Base-by-base conservation (phyloP, 768 basidiomycete genomes). In the Zangia roseola region DNA sequence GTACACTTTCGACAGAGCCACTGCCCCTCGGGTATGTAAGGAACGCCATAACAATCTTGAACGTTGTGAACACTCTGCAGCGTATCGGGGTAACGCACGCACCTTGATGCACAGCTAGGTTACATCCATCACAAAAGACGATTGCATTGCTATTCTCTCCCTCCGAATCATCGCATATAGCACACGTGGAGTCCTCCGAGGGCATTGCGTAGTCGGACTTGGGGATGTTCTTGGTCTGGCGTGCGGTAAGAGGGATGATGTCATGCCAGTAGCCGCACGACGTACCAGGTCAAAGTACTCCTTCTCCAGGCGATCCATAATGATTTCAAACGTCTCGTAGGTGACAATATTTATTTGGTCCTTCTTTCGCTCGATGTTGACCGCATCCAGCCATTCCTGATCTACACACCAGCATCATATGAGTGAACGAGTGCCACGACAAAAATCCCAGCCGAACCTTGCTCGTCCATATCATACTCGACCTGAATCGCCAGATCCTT, bases 391-490 rank as follows among this genome's bases (percentile, higher is more conserved):
- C 97, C 97, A 99, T 68, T 92, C 89, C 69, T 91, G 84, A 71
- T 98, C 94, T 94, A 60, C 33, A 40, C 13, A 24, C 16, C 31
- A 16, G 38, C 16, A 20, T 45, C 25, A 13, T 24, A 43, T 56
- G 49, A 55, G 47, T 14, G 34, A 37, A 47, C 42, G 21, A 13
- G 43, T 25, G 30, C 17, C 16, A 46, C 33, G 6, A 20, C 31
- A 16, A 36, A 44, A 17, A 33, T 19, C 34, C 28, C 16, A 10
- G 17, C 59, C 74, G 17, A 31, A 88, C 93, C 94, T 82, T 97
- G 94, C 64, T 97, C 97, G 63, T 98, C 97, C 94, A 99, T 98
- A 64, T 98, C 97, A 74, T 99, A 99, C 68, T 98, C 97, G 20
- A 99, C 95, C 57, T 95, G 93, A 33, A 82, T 81, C 7, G 88